A percentile compares a stretch with the other conserved stretches of the same genome.
Evolutionary conservation across 2,329 filamentous ascomycete species (phyloP).

Genomic region (Magnaporthales sp.): DNA sequence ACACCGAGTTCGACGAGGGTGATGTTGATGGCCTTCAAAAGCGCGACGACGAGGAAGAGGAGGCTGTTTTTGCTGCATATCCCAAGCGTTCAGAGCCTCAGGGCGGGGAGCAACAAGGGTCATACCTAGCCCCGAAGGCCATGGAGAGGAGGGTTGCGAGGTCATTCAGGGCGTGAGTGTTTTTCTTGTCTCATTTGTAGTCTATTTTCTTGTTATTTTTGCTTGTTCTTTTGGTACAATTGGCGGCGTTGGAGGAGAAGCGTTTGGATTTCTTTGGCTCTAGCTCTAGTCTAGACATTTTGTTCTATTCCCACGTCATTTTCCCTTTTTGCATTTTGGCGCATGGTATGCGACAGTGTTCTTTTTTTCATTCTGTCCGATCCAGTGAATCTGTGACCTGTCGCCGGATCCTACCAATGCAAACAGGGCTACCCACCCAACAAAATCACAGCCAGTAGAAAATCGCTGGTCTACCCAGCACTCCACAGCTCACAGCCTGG

Average conservation of each 20-base stretch:
- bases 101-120: background rate
- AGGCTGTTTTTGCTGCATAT: too few species aligned
- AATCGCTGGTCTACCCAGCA: too few species aligned
- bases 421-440: background rate
- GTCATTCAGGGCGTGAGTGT: slow-evolving; percentile 1
- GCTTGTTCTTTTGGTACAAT: background rate
- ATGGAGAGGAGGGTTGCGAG: background rate
- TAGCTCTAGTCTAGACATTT: background rate
- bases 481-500: background rate
- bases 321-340: background rate
- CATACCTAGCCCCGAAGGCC: background rate
- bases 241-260: background rate
- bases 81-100: too few species aligned
- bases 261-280: background rate
- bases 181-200: background rate
- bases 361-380: too few species aligned
- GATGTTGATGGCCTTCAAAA: background rate
- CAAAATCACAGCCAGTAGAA: background rate
- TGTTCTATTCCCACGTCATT: background rate
- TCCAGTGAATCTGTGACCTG: too few species aligned
- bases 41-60: background rate
- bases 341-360: too few species aligned
- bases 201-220: background rate
- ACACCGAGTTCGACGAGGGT: background rate
- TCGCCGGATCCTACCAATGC: background rate